These are phyloP conservation scores for Cephalotrichum gorgonifer DNA, from an alignment of 2,329 filamentous ascomycete genomes.

Conservation along the genomic window DNA sequence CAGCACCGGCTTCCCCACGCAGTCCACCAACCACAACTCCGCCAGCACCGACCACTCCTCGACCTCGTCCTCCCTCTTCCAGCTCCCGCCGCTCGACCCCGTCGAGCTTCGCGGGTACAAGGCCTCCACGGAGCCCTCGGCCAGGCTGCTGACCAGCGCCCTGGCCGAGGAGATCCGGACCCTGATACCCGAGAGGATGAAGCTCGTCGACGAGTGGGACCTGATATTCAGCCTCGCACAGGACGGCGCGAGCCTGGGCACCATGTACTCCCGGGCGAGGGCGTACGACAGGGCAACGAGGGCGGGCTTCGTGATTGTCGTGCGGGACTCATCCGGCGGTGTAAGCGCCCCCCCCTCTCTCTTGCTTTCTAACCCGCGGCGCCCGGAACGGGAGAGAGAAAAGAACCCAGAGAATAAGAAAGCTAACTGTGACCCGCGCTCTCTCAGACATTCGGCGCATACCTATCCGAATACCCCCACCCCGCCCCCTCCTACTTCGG, in stretches of 20 bases:
- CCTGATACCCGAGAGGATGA: conserved; percentile 75
- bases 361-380: not conserved
- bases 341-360: conserved; percentile 35
- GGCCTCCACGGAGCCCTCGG: conserved; percentile 44
- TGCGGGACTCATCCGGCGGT: conserved; percentile 65
- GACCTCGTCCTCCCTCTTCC: conserved; percentile 66
- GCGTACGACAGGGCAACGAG: conserved; percentile 55
- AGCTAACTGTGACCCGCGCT: not conserved
- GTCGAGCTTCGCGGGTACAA: conserved; percentile 59
- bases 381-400: not conserved
- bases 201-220: conserved; percentile 79
- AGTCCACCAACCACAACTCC: conserved; percentile 6
- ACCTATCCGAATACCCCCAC: conserved; percentile 80
- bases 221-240: conserved; percentile 85
- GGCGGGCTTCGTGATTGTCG: conserved; percentile 82
- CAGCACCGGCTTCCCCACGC: conserved; percentile 14
- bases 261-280: conserved; percentile 73
- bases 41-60: conserved; percentile 27
- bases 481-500: conserved; percentile 81
- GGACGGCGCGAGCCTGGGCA: conserved; percentile 78
- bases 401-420: not conserved
- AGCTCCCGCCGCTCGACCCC: conserved; percentile 80
- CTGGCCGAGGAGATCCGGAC: conserved; percentile 90
- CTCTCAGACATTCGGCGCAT: conserved; percentile 75
- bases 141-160: conserved; percentile 57